Evolutionary conservation across 495 filamentous ascomycete species (phyloP).

Genomic region (Aspergillus nidulans): DNA sequence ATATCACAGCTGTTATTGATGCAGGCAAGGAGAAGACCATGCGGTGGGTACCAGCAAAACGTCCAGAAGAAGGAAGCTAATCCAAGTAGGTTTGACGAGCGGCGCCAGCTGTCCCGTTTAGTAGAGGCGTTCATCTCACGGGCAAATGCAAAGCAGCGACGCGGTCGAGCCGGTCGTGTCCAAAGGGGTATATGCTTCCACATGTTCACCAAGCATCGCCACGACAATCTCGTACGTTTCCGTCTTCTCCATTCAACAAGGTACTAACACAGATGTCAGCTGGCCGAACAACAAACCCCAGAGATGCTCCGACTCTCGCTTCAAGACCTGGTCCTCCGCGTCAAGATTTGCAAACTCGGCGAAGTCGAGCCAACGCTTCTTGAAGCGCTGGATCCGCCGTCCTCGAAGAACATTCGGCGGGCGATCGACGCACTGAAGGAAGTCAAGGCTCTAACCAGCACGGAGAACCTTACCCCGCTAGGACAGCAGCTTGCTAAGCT

Average conservation of each 20-base stretch:
- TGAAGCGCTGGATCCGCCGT: constrained; percentile 88
- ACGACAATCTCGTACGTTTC: constrained; percentile 55
- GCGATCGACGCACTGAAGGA: constrained; percentile 91
- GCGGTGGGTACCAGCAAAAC: constrained; percentile 37
- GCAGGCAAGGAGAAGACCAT: constrained; percentile 95
- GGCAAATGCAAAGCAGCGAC: constrained; percentile 90
- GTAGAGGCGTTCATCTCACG: constrained; percentile 90
- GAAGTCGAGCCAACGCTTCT: constrained; percentile 83
- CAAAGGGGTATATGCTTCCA: constrained; percentile 94
- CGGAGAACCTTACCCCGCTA: constrained; percentile 80
- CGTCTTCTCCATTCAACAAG: background rate
- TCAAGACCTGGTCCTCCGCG: constrained; percentile 90
- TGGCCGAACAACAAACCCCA: constrained; percentile 87
- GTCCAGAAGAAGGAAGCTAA: background rate
- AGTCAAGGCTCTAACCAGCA: constrained; percentile 76
- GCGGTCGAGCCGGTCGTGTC: constrained; percentile 92
- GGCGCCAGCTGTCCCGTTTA: constrained; percentile 80
- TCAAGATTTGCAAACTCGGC: constrained; percentile 94
- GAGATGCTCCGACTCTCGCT: constrained; percentile 92
- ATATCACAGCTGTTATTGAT: constrained; percentile 93
- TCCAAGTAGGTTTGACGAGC: constrained; percentile 68
- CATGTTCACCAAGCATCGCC: constrained; percentile 81
- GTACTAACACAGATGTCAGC: constrained; percentile 32
- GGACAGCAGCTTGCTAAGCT: constrained; percentile 81
- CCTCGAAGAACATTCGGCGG: constrained; percentile 81